Evolutionary conservation across 225 moss, liverwort and hornwort genomes (phyloP).

Genomic region (Pseudisothecium myosuroides): DNA sequence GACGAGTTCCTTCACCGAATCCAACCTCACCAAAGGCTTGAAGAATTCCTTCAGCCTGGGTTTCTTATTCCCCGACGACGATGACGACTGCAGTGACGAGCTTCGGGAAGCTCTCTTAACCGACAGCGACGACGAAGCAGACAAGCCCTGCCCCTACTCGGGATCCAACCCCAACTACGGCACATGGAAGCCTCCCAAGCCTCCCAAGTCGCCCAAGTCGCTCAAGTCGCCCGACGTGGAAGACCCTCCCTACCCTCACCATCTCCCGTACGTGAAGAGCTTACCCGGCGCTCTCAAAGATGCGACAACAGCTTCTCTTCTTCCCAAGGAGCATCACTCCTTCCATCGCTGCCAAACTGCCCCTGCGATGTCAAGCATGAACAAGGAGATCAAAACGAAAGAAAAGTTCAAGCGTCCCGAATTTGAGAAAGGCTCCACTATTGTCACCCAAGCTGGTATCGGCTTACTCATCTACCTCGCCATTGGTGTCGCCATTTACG

Average conservation of each 20-base stretch:
- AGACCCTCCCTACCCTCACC: neutral
- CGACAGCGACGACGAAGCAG: neutral
- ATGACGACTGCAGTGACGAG: slow-evolving; percentile 17
- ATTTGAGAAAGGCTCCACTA: slow-evolving; percentile 33
- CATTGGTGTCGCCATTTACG: slow-evolving; percentile 55
- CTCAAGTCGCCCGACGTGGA: neutral
- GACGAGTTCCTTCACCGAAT: slow-evolving; percentile 1
- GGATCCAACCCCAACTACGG: neutral
- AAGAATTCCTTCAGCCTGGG: slow-evolving; percentile 27
- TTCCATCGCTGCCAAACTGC: slow-evolving; percentile 39
- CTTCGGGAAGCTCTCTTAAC: neutral
- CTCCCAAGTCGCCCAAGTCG: neutral
- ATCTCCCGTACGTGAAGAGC: neutral
- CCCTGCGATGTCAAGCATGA: slow-evolving; percentile 34
- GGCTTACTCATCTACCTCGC: slow-evolving; percentile 62
- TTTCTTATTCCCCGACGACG: slow-evolving; percentile 33
- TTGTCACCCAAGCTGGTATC: slow-evolving; percentile 58
- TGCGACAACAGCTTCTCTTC: neutral
- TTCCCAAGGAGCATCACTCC: neutral
- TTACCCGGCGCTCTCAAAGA: neutral
- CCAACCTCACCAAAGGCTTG: neutral
- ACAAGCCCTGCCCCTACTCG: neutral
- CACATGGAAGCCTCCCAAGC: slow-evolving; percentile 5
- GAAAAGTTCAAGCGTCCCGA: slow-evolving; percentile 20
- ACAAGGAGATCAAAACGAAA: neutral